Evolutionary conservation across 805 yeast genomes (phyloP).

Genomic region (Wickerhamomyces mucosus): DNA sequence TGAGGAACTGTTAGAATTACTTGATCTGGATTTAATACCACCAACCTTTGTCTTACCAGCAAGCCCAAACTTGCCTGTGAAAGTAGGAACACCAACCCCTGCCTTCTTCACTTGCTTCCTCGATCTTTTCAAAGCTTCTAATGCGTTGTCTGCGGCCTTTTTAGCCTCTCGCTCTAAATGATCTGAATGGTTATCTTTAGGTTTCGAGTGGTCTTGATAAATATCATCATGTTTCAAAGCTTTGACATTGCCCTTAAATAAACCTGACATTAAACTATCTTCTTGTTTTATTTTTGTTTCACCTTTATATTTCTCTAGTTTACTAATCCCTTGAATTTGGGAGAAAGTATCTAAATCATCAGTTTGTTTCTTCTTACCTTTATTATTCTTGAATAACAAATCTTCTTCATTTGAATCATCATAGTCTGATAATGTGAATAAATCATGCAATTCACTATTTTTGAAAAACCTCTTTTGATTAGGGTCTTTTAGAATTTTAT

Average conservation of each 20-base stretch:
- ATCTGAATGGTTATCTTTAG: slow-evolving; percentile 17
- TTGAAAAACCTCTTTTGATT: slow-evolving; percentile 90
- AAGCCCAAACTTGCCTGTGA: slow-evolving; percentile 88
- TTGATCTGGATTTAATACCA: slow-evolving; percentile 9
- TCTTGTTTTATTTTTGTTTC: slow-evolving; percentile 30
- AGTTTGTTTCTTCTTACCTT: slow-evolving; percentile 25
- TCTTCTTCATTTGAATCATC: slow-evolving; percentile 45
- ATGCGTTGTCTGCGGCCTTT: slow-evolving; percentile 42
- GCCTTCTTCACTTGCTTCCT: slow-evolving; percentile 27
- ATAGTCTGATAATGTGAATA: slow-evolving; percentile 73
- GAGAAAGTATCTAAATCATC: slow-evolving; percentile 66
- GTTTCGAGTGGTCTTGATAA: slow-evolving; percentile 36
- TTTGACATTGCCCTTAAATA: slow-evolving; percentile 63
- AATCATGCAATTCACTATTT: slow-evolving; percentile 81
- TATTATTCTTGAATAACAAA: slow-evolving; percentile 38
- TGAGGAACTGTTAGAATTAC: slow-evolving; percentile 27
- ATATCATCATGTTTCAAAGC: slow-evolving; percentile 76
- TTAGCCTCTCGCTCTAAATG: slow-evolving; percentile 53
- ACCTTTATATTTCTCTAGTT: slow-evolving; percentile 50
- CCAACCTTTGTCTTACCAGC: slow-evolving; percentile 50
- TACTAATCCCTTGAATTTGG: slow-evolving; percentile 61
- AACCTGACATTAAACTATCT: slow-evolving; percentile 63
- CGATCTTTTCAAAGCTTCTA: slow-evolving; percentile 51
- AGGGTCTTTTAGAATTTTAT: slow-evolving; percentile 91
- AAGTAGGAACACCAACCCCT: slow-evolving; percentile 78